These are phyloP conservation scores for Leccinellum rugosiceps DNA, from an alignment of 768 basidiomycete genomes.

Conservation along the genomic window DNA sequence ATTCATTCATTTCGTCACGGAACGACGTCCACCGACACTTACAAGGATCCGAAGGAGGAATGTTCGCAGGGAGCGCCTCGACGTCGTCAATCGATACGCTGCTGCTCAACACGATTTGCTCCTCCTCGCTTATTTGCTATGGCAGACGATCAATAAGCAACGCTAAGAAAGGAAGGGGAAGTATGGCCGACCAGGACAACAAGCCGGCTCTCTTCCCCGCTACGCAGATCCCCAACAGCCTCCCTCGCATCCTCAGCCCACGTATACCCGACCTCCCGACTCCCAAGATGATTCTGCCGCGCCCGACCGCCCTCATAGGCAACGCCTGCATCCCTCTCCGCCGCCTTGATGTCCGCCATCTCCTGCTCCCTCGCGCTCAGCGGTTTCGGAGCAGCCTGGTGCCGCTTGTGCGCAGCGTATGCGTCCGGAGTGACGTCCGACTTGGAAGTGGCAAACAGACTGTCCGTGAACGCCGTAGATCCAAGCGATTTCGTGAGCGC, in stretches of 20 bases:
- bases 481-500: constrained; percentile 72
- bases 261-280: constrained; percentile 53
- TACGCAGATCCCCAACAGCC: constrained; percentile 58
- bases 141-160: not conserved
- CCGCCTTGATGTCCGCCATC: constrained; percentile 69
- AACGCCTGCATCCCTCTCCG: constrained; percentile 60
- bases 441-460: constrained; percentile 76
- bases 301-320: constrained; percentile 58
- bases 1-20: not conserved
- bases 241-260: constrained; percentile 68
- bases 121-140: constrained; percentile 64
- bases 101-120: constrained; percentile 55
- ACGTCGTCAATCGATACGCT: constrained; percentile 39
- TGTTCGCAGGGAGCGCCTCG: constrained; percentile 41
- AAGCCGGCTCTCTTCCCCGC: constrained; percentile 46
- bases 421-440: constrained; percentile 62
- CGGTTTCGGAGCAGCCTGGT: constrained; percentile 74
- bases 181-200: constrained; percentile 56
- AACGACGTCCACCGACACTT: constrained; percentile 2
- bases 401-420: constrained; percentile 70
- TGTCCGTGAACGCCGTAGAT: constrained; percentile 65
- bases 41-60: constrained; percentile 63
- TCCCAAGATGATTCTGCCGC: constrained; percentile 53
- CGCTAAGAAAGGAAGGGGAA: not conserved
- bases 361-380: constrained; percentile 81